Conservation (phyloP, 192 early-diverging fungal genomes). For the Backusella liffmaniae region DNA sequence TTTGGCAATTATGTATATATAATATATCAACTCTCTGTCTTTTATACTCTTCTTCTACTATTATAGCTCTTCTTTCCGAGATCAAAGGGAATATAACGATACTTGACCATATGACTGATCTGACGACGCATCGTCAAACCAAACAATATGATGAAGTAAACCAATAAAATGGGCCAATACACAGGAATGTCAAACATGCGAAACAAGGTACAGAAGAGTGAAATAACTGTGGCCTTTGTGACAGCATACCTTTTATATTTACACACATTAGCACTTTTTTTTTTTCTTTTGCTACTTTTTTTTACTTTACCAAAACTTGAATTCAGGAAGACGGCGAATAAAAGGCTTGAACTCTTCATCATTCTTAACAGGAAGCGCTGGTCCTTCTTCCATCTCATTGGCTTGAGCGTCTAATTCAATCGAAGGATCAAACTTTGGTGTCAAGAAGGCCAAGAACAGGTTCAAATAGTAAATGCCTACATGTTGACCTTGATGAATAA, state of each 20-base stretch:
- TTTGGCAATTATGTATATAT: not conserved
- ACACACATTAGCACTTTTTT: not conserved
- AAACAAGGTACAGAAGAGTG: constrained; percentile 87
- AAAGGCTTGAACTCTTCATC: constrained; percentile 98
- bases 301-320: constrained; percentile 91
- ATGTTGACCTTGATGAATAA: not conserved
- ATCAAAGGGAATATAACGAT: constrained; percentile 88
- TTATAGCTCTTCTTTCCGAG: constrained; percentile 73
- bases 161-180: constrained; percentile 97
- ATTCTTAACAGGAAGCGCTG: constrained; percentile 74
- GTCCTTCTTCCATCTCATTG: constrained; percentile 61
- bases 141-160: constrained; percentile 95
- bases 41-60: constrained; percentile 11
- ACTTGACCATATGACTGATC: constrained; percentile 97
- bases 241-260: constrained; percentile 66
- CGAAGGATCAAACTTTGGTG: constrained; percentile 96
- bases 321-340: constrained; percentile 94
- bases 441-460: constrained; percentile 91
- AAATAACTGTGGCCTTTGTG: constrained; percentile 77
- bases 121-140: constrained; percentile 95
- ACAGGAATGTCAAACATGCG: constrained; percentile 94
- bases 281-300: not conserved
- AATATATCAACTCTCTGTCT: no score
- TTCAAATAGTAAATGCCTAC: constrained; percentile 94
- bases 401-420: constrained; percentile 66